These are phyloP conservation scores for Kuraishia cidri DNA, from an alignment of 805 yeast species.

Conservation along the genomic window DNA sequence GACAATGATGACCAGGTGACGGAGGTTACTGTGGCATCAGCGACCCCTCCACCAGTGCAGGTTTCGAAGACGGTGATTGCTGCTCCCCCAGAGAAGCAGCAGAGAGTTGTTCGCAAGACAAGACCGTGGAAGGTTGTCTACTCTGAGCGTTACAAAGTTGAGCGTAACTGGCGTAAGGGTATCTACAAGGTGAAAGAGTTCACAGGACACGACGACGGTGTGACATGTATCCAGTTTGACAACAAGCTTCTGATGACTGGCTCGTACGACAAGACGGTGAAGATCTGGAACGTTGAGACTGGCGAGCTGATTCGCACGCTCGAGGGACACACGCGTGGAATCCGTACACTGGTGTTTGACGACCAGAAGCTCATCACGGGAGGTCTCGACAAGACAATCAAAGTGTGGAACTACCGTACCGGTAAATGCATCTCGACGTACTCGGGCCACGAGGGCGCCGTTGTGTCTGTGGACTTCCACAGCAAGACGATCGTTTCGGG, in stretches of 20 bases:
- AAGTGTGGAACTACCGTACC: constrained; percentile 93
- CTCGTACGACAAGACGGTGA: constrained; percentile 82
- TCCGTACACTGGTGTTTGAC: constrained; percentile 78
- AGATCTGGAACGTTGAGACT: constrained; percentile 86
- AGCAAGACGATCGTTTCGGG: constrained; percentile 85
- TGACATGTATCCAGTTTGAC: constrained; percentile 80
- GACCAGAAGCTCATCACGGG: constrained; percentile 87
- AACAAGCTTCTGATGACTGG: constrained; percentile 82
- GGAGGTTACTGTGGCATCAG: background rate
- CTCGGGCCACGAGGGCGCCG: constrained; percentile 85
- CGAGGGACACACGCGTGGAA: constrained; percentile 84
- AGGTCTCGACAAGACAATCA: constrained; percentile 82
- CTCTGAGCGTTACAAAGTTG: constrained; percentile 83
- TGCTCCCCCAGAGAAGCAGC: background rate
- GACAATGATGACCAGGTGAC: background rate
- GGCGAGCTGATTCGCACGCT: constrained; percentile 73
- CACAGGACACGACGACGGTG: constrained; percentile 80
- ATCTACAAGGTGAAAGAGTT: constrained; percentile 54
- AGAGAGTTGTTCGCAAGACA: constrained; percentile 26
- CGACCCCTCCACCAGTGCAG: constrained; percentile 4
- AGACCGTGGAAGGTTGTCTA: constrained; percentile 97
- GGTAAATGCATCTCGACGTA: constrained; percentile 94
- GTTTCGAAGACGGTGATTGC: constrained; percentile 7
- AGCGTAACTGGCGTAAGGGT: constrained; percentile 92
- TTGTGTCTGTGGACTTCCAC: constrained; percentile 73